These are phyloP conservation scores for Fomitopsis pinicola DNA, from an alignment of 1,284 basidiomycete genomes.

Conservation along the genomic window DNA sequence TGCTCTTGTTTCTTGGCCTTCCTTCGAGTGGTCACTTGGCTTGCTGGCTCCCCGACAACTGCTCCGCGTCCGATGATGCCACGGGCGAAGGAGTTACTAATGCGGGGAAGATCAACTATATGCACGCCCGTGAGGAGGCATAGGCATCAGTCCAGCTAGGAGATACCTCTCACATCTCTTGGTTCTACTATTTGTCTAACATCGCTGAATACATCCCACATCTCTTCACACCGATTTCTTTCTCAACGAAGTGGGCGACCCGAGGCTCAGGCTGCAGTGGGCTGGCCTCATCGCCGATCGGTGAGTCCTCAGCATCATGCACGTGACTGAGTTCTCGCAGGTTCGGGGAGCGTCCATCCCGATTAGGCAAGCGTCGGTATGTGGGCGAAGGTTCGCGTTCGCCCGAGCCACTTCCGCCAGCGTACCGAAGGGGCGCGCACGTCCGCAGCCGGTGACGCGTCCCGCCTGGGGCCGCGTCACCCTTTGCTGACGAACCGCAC, in stretches of 20 bases:
- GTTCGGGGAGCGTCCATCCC: conserved; percentile 4
- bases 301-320: not conserved
- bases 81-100: conserved; percentile 25
- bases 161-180: conserved; percentile 11
- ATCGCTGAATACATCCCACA: not conserved
- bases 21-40: not conserved
- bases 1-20: not conserved
- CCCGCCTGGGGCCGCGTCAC: not conserved
- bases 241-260: not conserved
- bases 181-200: conserved; percentile 22
- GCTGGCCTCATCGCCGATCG: too few relatives aligned
- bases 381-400: not conserved
- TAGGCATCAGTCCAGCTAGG: conserved; percentile 19
- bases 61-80: conserved; percentile 15
- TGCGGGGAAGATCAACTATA: conserved; percentile 19
- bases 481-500: conserved; percentile 6
- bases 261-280: not conserved
- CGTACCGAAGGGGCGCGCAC: not conserved
- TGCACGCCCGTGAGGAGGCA: not conserved
- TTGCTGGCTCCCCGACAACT: conserved; percentile 18
- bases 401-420: conserved; percentile 2
- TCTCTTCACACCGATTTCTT: not conserved
- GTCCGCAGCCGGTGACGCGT: not conserved
- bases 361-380: not conserved
- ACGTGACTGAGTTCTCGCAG: conserved; percentile 11